A percentile compares a stretch with the other conserved stretches of the same genome.
phyloP scores from a whole-genome alignment of 306 rosid species.

The Inga leiocalycina region DNA sequence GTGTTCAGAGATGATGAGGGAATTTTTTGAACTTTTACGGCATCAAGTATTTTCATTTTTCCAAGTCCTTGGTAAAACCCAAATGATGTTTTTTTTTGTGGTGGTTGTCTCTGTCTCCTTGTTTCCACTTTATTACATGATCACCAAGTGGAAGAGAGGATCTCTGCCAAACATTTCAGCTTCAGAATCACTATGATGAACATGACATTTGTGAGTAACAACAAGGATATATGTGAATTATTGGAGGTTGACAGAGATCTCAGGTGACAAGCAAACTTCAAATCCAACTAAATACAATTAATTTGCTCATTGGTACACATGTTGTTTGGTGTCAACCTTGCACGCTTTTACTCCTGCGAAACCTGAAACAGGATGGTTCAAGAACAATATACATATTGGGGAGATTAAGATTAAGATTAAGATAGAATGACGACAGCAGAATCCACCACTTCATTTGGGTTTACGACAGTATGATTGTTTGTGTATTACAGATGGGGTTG shows the following conservation, averaged over 20 bases:
- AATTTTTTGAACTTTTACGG: background rate
- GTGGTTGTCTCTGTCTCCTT: background rate
- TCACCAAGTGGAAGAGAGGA: background rate
- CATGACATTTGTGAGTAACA: background rate
- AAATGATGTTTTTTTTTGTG: background rate
- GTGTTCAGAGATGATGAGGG: background rate
- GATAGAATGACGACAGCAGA: background rate
- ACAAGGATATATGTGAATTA: background rate
- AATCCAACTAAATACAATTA: background rate
- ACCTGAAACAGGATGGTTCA: background rate
- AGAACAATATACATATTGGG: background rate
- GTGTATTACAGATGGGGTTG: background rate
- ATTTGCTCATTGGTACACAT: background rate
- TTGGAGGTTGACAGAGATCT: background rate
- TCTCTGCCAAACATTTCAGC: background rate
- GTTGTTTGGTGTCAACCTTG: background rate
- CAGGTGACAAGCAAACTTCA: background rate
- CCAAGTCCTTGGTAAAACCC: background rate
- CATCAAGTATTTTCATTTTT: background rate
- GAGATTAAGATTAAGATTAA: background rate
- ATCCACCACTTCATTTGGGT: background rate
- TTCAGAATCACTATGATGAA: slow-evolving; percentile 17
- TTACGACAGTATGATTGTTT: background rate
- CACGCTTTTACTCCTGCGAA: background rate
- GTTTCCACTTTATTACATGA: background rate